These are phyloP conservation scores for Ganoderma boninense DNA, from an alignment of 1,284 basidiomycete genomes.

Conservation along the genomic window DNA sequence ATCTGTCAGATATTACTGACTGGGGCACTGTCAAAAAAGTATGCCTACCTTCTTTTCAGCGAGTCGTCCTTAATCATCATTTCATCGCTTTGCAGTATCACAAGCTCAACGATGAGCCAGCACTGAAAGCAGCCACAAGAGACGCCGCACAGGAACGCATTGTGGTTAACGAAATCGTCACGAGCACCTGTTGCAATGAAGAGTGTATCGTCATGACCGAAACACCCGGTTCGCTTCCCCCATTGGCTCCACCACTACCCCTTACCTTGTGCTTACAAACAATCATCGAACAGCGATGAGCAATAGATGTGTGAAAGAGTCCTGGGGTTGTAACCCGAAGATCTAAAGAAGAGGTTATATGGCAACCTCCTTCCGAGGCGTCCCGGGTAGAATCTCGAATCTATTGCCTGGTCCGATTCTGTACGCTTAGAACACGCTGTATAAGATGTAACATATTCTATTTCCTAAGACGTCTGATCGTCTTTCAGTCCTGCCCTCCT, in stretches of 20 bases:
- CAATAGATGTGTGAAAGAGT: not conserved
- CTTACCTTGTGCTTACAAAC: not conserved
- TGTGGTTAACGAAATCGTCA: slow-evolving; percentile 71
- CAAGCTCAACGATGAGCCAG: slow-evolving; percentile 71
- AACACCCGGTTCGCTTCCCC: not conserved
- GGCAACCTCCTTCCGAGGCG: slow-evolving; percentile 1
- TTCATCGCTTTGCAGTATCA: slow-evolving; percentile 61
- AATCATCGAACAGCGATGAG: not conserved
- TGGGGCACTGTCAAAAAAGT: slow-evolving; percentile 82
- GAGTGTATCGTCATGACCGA: slow-evolving; percentile 60
- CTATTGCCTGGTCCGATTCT: not conserved
- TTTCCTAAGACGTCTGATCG: too few relatives aligned
- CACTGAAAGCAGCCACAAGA: slow-evolving; percentile 50
- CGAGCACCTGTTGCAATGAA: slow-evolving; percentile 86
- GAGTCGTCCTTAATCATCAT: too few relatives aligned
- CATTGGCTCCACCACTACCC: not conserved
- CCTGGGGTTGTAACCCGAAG: not conserved
- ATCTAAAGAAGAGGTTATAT: not conserved
- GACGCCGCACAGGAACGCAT: slow-evolving; percentile 49
- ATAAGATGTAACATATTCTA: not conserved
- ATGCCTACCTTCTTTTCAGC: slow-evolving; percentile 24
- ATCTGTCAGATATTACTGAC: slow-evolving; percentile 65
- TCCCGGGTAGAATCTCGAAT: not conserved
- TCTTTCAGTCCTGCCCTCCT: not conserved
- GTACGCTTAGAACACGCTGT: slow-evolving; percentile 7